Conservation (phyloP, 345 rosid species). For the Firmiana major region DNA sequence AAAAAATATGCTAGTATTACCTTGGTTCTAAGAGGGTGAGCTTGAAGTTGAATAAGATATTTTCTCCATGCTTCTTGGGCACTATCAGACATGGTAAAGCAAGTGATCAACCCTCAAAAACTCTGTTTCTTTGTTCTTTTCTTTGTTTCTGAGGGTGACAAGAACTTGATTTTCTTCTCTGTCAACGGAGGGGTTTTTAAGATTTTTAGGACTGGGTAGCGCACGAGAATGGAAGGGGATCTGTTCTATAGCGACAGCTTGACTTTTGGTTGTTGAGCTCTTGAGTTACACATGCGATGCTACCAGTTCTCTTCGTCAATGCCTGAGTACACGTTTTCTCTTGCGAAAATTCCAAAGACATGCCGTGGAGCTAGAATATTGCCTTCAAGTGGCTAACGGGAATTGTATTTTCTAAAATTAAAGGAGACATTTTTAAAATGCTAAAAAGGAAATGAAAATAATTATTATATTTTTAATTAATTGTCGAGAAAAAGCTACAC, state of each 20-base stretch:
- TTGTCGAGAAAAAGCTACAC: too few relatives aligned
- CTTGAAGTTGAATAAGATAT: slow-evolving; percentile 82
- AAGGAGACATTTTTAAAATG: too few relatives aligned
- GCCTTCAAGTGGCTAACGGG: too few relatives aligned
- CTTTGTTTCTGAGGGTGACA: neutral
- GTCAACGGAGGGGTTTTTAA: neutral
- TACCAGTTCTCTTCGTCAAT: neutral
- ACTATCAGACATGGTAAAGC: slow-evolving; percentile 54
- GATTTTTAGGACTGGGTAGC: neutral
- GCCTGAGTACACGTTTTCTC: neutral
- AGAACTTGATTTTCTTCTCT: neutral
- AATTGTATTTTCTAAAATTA: too few relatives aligned
- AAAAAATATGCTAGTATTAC: slow-evolving; percentile 21
- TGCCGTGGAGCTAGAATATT: too few relatives aligned
- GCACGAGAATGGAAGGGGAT: neutral
- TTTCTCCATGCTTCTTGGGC: slow-evolving; percentile 86
- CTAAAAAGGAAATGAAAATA: too few relatives aligned
- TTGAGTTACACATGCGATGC: neutral
- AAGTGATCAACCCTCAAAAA: neutral
- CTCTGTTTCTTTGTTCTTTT: neutral
- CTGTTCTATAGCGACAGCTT: neutral
- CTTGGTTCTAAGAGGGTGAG: slow-evolving; percentile 82
- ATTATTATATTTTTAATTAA: too few relatives aligned
- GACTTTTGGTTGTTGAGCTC: neutral
- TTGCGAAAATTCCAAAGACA: too few relatives aligned